phyloP scores from a whole-genome alignment of 495 filamentous ascomycete genomes.

The Penicillium silybi region DNA sequence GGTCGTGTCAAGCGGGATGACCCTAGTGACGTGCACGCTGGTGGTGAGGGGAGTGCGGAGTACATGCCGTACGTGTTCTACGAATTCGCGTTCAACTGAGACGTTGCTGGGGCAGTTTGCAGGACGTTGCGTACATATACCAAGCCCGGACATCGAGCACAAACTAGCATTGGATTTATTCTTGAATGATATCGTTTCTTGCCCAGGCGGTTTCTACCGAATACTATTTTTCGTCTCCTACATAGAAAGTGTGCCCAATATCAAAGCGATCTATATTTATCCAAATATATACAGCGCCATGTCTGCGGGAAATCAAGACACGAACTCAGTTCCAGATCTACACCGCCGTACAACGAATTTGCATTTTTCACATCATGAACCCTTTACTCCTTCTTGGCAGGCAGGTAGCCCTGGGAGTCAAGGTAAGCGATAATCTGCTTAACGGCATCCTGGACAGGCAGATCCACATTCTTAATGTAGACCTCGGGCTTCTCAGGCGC shows the following conservation, averaged over 20 bases:
- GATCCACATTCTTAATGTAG: conserved; percentile 69
- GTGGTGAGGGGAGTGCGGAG: conserved; percentile 67
- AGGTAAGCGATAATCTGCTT: conserved; percentile 77
- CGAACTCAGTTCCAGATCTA: conserved; percentile 8
- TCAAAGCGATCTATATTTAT: conserved; percentile 13
- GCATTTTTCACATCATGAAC: not conserved
- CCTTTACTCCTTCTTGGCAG: conserved; percentile 42
- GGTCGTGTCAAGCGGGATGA: conserved; percentile 88
- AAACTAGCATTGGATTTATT: conserved; percentile 16
- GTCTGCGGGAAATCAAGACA: conserved; percentile 12
- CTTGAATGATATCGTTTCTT: not conserved
- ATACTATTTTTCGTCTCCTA: not conserved
- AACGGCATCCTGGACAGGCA: conserved; percentile 81
- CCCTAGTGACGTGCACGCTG: conserved; percentile 75
- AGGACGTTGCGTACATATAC: conserved; percentile 29
- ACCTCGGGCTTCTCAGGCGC: conserved; percentile 82
- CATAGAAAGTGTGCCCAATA: not conserved
- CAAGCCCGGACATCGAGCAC: conserved; percentile 24
- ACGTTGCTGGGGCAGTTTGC: not conserved
- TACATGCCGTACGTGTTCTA: conserved; percentile 98
- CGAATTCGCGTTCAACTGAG: conserved; percentile 73
- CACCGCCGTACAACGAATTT: conserved; percentile 10
- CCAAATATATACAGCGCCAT: conserved; percentile 15
- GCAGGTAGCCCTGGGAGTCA: conserved; percentile 59
- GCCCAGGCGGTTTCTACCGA: not conserved